Base-by-base conservation (phyloP, 2,329 filamentous ascomycete species). In the Ceratocystis harringtonii region DNA sequence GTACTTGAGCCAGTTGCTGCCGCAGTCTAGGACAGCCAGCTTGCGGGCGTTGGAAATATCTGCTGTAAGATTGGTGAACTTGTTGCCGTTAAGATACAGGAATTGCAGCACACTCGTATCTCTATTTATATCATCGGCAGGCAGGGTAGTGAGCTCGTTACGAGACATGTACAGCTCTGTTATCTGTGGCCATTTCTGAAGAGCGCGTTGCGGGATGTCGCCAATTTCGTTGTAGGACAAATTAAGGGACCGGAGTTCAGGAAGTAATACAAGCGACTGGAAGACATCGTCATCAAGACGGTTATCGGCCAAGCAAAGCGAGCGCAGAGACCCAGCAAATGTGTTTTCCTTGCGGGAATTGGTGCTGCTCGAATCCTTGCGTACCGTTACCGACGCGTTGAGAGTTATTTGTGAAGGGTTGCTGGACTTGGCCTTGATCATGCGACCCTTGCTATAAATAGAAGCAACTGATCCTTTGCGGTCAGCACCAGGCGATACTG, bases 41-140 rank as follows among this genome's bases (percentile, higher is more conserved):
- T 94, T 94, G 76, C 91, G 89, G 57, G 96, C 90, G 74, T 96
- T 90, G 68, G 91, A 95, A 61, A 99, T 86, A 73, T 99, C 94
- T 7, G 94, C 94, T 1, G 94, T 94, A 22, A 99, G 80, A 43
- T 95, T 95, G 70, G 95, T 95, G 73, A 99, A 99, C 73, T 95
- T 94, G 78, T 99, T 99, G 73, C 88, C 89, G 76, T 99, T 99
- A 76, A 99, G 89, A 73, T 97, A 91, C 5, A 99, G 81, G 3
- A 95, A 85, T 73, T 94, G 92, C 48, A 99, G 80, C 63, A 90
- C 84, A 71, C 89, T 91, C 3, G 55, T 58, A 1, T 58, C 55
- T 58, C 55, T 36, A 17, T 58, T 58, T 28, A 58, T 58, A 71
- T 99, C 94, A 75, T 99, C 94, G 0, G 91, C 90, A 1, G 94